Evolutionary conservation across 176 grass and related monocot genomes (phyloP).

Genomic region (Lolium perenne): DNA sequence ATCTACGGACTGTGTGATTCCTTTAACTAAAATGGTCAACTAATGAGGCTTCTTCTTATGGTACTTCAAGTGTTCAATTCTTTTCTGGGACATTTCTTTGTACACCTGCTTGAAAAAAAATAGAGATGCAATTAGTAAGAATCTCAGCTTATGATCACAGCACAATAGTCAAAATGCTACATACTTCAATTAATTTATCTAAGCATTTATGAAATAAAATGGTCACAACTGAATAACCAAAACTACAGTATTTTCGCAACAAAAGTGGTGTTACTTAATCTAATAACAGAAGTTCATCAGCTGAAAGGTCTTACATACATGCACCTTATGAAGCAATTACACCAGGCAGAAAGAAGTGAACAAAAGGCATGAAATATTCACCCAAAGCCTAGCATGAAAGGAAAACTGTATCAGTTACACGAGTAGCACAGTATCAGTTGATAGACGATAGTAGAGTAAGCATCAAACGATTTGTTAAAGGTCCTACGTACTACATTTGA

Average conservation of each 20-base stretch:
- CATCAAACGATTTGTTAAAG: not conserved
- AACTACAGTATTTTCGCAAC: not conserved
- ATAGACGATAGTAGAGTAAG: not conserved
- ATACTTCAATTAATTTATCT: not conserved
- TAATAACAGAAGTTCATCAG: conserved; percentile 5
- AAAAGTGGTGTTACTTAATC: not conserved
- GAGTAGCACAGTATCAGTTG: not conserved
- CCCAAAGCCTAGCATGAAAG: conserved; percentile 74
- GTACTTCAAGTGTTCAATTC: conserved; percentile 59
- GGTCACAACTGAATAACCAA: not conserved
- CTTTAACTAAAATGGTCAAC: too few relatives aligned
- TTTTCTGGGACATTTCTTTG: conserved; percentile 54
- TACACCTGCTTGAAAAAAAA: conserved; percentile 60
- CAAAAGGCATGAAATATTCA: conserved; percentile 74
- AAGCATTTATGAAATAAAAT: not conserved
- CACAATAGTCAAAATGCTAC: too few relatives aligned
- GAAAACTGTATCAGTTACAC: not conserved
- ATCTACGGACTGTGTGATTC: too few relatives aligned
- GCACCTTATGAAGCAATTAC: conserved; percentile 79
- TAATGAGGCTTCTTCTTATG: not conserved
- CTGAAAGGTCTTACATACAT: not conserved
- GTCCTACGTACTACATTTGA: not conserved
- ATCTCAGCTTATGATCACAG: not conserved
- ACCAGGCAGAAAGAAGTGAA: conserved; percentile 77
- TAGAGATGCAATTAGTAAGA: not conserved